These are phyloP conservation scores for Penicillium cinerascens DNA, from an alignment of 495 filamentous ascomycete species.

Conservation along the genomic window DNA sequence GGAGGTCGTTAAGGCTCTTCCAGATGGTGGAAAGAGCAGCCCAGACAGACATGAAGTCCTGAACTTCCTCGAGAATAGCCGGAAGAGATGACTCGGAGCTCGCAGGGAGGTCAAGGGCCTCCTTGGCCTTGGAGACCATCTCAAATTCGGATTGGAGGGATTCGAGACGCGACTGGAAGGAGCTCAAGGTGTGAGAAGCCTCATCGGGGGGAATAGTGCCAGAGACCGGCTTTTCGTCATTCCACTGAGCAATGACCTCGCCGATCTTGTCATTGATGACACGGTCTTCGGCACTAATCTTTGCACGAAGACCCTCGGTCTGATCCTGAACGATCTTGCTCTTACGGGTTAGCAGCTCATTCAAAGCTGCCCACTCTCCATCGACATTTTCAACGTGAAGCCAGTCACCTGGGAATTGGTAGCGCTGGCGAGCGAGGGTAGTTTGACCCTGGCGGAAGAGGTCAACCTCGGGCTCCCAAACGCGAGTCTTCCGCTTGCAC, in stretches of 20 bases:
- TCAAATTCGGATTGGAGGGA: constrained; percentile 79
- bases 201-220: constrained; percentile 86
- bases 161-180: constrained; percentile 79
- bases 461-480: constrained; percentile 94
- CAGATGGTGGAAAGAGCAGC: constrained; percentile 90
- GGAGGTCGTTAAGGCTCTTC: constrained; percentile 91
- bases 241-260: constrained; percentile 82
- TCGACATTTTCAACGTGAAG: constrained; percentile 91
- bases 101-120: constrained; percentile 85
- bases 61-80: constrained; percentile 88
- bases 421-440: constrained; percentile 81
- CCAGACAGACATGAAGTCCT: constrained; percentile 99
- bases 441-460: constrained; percentile 93
- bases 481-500: constrained; percentile 85
- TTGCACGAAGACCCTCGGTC: constrained; percentile 90
- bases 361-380: constrained; percentile 85
- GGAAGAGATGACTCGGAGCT: constrained; percentile 72
- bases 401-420: constrained; percentile 92
- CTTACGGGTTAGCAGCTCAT: constrained; percentile 84
- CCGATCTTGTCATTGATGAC: constrained; percentile 81
- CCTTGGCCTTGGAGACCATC: constrained; percentile 94
- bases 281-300: constrained; percentile 91
- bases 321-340: constrained; percentile 93
- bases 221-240: constrained; percentile 92
- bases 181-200: constrained; percentile 71